Evolutionary conservation across 2,329 filamentous ascomycete genomes (phyloP), one percentile per base, ranked within the genome.

Genomic region (Colletotrichum sp.): DNA sequence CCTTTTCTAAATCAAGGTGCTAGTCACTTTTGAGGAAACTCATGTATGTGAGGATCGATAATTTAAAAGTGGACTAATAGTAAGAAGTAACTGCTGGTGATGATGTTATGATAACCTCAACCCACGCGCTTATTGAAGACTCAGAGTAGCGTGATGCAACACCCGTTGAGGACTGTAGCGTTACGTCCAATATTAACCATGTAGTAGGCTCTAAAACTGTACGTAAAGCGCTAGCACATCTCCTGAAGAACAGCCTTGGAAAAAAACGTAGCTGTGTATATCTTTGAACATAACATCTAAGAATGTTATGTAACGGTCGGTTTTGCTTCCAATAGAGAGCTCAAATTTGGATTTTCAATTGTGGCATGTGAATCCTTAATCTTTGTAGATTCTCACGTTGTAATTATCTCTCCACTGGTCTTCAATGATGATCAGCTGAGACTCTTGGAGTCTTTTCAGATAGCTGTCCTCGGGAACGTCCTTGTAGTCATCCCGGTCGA

Each of bases 401-500:
- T 59, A 59, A 30, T 55, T 15, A 28, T 68, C 34, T 18, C 80
- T 77, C 85, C 85, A 87, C 72, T 83, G 81, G 65, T 87, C 85
- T 69, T 86, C 84, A 59, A 87, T 87, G 34, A 86, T 86, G n/a
- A 81, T 79, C 30, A 87, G 77, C 77, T 87, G 85, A 1, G 81
- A 79, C 16, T 83, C 83, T 67, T 87, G 85, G 9, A 81, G 83
- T 26, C 81, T 81, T 72, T 85, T 85, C 34, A 87, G 80, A 63
- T 86, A 86, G 7, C 78, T 81, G 52, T 85, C 85, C 32, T 86
- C 82, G 4, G 76, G 75, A 3, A 77, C 79, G 36, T 81, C 78
- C 44, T 57, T 60, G 65, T 83, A 83, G 75, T 87, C 85, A 68
- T 87, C 85, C 77, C 83, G 81, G 60, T 84, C 82, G 10, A 84